Evolutionary conservation across 1,284 basidiomycete genomes (phyloP).

Genomic region (Rhodotorula sp.): DNA sequence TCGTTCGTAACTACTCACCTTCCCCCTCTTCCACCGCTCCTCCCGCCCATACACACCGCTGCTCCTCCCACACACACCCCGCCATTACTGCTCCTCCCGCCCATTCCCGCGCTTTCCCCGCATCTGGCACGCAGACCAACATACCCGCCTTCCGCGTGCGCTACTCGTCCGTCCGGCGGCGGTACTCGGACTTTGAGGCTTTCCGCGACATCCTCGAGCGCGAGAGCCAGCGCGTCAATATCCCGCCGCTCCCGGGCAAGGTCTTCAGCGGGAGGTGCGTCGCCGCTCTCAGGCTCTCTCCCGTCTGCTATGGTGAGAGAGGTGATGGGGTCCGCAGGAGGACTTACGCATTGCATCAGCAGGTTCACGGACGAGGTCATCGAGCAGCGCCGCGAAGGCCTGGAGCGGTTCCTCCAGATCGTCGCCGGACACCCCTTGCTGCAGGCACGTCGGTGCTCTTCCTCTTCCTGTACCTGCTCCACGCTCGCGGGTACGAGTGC

Average conservation of each 20-base stretch:
- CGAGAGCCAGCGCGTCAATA: constrained; percentile 95
- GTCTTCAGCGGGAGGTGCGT: constrained; percentile 52
- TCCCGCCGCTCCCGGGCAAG: constrained; percentile 94
- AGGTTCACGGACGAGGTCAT: constrained; percentile 95
- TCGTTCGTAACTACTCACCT: neutral
- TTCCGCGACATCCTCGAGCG: constrained; percentile 98
- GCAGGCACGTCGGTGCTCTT: constrained; percentile 63
- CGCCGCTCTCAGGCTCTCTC: no score
- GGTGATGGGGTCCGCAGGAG: no score
- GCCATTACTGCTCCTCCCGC: neutral
- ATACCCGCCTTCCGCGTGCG: constrained; percentile 98
- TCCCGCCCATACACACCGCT: neutral
- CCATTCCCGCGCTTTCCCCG: neutral
- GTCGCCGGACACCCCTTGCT: constrained; percentile 96
- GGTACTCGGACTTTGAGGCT: constrained; percentile 98
- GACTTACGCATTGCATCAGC: constrained; percentile 55
- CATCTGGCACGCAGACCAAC: constrained; percentile 70
- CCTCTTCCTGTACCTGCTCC: neutral
- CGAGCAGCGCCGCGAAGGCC: constrained; percentile 83
- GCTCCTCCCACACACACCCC: neutral
- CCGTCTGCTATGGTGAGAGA: no score
- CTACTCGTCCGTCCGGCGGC: constrained; percentile 88
- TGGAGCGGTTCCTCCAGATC: constrained; percentile 92
- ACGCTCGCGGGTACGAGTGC: neutral
- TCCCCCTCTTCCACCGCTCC: neutral